Evolutionary conservation across 2,329 filamentous ascomycete genomes (phyloP).

Genomic region (Arthrobotrys megalospora): DNA sequence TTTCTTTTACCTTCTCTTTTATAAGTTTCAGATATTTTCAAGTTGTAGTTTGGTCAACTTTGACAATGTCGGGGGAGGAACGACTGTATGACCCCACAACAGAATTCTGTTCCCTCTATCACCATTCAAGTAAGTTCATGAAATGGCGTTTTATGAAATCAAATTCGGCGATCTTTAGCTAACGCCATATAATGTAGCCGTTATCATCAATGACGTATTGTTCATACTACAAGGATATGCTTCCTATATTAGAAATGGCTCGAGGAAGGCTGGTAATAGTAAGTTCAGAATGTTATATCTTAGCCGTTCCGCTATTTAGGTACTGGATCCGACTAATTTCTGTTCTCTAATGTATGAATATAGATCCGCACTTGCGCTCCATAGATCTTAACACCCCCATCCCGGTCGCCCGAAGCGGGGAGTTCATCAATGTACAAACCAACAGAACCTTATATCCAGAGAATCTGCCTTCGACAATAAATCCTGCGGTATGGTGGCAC

Average conservation of each 20-base stretch:
- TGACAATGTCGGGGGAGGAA: neutral
- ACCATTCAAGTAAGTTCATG: conserved; percentile 8
- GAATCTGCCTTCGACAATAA: conserved; percentile 1
- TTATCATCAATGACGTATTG: neutral
- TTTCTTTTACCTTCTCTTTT: neutral
- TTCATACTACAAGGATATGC: conserved; percentile 19
- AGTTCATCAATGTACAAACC: neutral
- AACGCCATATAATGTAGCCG: conserved; percentile 5
- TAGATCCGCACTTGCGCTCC: conserved; percentile 25
- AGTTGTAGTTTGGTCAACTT: neutral
- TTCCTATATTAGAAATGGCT: neutral
- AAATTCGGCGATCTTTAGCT: neutral
- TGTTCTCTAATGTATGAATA: neutral
- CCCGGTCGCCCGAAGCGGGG: neutral
- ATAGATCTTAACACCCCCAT: conserved; percentile 4
- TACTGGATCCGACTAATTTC: neutral
- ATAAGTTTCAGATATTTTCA: neutral
- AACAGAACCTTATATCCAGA: conserved; percentile 11
- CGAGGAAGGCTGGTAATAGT: neutral
- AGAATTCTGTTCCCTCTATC: conserved; percentile 11
- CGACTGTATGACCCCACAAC: neutral
- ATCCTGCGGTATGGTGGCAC: conserved; percentile 4
- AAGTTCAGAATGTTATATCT: neutral
- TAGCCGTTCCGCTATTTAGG: neutral
- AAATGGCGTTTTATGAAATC: neutral